phyloP scores from a whole-genome alignment of 2,329 filamentous ascomycete species.

The Colletotrichum acutatum region DNA sequence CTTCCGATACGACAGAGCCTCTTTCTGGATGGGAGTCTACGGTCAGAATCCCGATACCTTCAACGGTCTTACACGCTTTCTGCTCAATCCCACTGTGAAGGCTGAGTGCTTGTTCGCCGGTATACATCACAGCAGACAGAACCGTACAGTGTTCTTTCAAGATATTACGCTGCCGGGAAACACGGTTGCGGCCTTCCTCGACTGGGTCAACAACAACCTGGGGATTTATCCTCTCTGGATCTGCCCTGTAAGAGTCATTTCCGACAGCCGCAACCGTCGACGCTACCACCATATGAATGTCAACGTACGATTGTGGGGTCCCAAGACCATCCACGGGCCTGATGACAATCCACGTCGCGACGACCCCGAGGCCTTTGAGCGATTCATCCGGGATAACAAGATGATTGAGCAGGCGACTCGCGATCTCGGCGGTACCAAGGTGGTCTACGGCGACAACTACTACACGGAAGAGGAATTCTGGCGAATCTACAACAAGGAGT shows the following conservation, averaged over 20 bases:
- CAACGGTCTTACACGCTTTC: slow-evolving; percentile 66
- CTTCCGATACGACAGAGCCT: slow-evolving; percentile 72
- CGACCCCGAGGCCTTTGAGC: slow-evolving; percentile 6
- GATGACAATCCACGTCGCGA: background rate
- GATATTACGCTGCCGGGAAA: slow-evolving; percentile 69
- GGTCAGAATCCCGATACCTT: slow-evolving; percentile 69
- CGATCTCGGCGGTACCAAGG: slow-evolving; percentile 73
- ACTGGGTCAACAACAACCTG: slow-evolving; percentile 42
- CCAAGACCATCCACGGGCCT: slow-evolving; percentile 17
- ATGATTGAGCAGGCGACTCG: slow-evolving; percentile 68
- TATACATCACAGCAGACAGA: slow-evolving; percentile 66
- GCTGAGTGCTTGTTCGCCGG: slow-evolving; percentile 72
- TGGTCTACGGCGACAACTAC: slow-evolving; percentile 76
- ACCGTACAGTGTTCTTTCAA: slow-evolving; percentile 69
- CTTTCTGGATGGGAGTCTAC: slow-evolving; percentile 71
- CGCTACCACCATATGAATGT: background rate
- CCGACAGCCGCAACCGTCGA: background rate
- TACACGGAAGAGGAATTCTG: slow-evolving; percentile 76
- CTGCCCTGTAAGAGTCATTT: slow-evolving; percentile 38
- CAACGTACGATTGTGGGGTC: slow-evolving; percentile 22
- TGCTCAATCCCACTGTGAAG: slow-evolving; percentile 70
- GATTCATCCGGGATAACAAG: slow-evolving; percentile 65
- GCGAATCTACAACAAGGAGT: slow-evolving; percentile 67
- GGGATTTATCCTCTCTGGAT: slow-evolving; percentile 45
- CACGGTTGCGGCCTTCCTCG: slow-evolving; percentile 48